Percentiles rank a stretch among this genome's conserved stretches.
These are phyloP conservation scores for Colletotrichum nymphaeae DNA, from an alignment of 2,329 filamentous ascomycete genomes.

Conservation along the genomic window DNA sequence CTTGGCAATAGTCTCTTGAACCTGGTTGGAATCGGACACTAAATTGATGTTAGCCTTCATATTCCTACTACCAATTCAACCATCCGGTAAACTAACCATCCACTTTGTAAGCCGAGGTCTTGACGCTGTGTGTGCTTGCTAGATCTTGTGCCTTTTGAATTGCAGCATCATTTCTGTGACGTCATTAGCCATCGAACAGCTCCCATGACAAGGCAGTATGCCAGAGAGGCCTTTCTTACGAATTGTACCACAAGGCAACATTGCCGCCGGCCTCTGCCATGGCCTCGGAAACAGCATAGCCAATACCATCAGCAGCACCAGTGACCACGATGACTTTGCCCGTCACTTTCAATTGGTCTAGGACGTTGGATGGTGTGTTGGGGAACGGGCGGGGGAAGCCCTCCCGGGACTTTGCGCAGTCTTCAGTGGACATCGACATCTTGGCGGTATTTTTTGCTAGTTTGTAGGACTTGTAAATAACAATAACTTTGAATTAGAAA, in stretches of 20 bases:
- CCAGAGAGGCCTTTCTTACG: not conserved
- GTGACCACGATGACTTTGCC: slow-evolving; percentile 56
- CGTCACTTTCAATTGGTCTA: slow-evolving; percentile 55
- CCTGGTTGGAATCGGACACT: slow-evolving; percentile 55
- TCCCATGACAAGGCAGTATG: not conserved
- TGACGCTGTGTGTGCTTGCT: slow-evolving; percentile 47
- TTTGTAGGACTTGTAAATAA: not conserved
- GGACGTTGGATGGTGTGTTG: slow-evolving; percentile 52
- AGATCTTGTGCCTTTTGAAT: slow-evolving; percentile 49
- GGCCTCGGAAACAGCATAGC: slow-evolving; percentile 55
- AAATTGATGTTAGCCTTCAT: too few species aligned
- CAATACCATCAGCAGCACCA: slow-evolving; percentile 58
- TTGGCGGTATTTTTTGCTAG: slow-evolving; percentile 38
- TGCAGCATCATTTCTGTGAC: slow-evolving; percentile 41
- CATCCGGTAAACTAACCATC: slow-evolving; percentile 43
- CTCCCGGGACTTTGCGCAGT: slow-evolving; percentile 42
- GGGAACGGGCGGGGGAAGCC: slow-evolving; percentile 53
- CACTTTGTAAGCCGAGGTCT: slow-evolving; percentile 55
- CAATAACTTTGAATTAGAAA: too few species aligned
- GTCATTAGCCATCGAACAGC: not conserved
- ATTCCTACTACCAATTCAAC: not conserved
- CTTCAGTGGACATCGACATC: slow-evolving; percentile 52
- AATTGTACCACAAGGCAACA: slow-evolving; percentile 54
- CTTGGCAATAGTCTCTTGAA: slow-evolving; percentile 45
- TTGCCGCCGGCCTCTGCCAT: slow-evolving; percentile 57